phyloP scores from a whole-genome alignment of 2,329 filamentous ascomycete genomes.

The Aspergillus latus region DNA sequence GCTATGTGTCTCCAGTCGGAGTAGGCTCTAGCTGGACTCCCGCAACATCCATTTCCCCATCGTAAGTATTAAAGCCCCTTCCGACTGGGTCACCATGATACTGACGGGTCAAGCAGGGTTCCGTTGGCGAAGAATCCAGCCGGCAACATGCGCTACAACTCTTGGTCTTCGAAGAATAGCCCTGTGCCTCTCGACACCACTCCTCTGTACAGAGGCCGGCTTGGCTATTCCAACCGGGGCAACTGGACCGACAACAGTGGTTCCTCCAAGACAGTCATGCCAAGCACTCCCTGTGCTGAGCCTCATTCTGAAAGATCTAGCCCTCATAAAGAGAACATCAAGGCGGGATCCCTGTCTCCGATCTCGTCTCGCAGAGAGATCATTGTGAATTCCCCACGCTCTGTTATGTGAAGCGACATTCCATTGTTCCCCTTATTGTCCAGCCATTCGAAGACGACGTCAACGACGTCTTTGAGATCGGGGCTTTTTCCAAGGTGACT shows the following conservation, averaged over 20 bases:
- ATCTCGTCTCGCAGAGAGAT: slow-evolving; percentile 42
- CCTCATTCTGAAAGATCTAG: slow-evolving; percentile 39
- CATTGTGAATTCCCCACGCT: slow-evolving; percentile 36
- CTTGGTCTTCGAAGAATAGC: slow-evolving; percentile 40
- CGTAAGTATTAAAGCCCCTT: slow-evolving; percentile 36
- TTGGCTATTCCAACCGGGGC: slow-evolving; percentile 26
- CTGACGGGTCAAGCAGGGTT: slow-evolving; percentile 38
- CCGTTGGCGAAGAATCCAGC: slow-evolving; percentile 41
- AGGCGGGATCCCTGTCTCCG: slow-evolving; percentile 39
- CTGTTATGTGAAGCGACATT: slow-evolving; percentile 23
- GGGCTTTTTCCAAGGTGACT: neutral
- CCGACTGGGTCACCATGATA: neutral
- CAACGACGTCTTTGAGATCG: neutral
- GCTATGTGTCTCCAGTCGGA: slow-evolving; percentile 45
- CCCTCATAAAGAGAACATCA: slow-evolving; percentile 42
- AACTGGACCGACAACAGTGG: slow-evolving; percentile 34
- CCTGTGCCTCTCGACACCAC: slow-evolving; percentile 42
- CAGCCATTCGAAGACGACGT: neutral
- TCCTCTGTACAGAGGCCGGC: slow-evolving; percentile 35
- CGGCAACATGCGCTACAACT: slow-evolving; percentile 35
- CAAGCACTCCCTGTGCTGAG: slow-evolving; percentile 31
- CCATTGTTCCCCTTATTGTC: neutral
- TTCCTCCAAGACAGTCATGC: slow-evolving; percentile 38
- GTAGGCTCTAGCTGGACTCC: slow-evolving; percentile 47
- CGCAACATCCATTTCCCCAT: slow-evolving; percentile 49